phyloP scores from a whole-genome alignment of 2,329 filamentous ascomycete species.

The Aspergillus aculeatus region DNA sequence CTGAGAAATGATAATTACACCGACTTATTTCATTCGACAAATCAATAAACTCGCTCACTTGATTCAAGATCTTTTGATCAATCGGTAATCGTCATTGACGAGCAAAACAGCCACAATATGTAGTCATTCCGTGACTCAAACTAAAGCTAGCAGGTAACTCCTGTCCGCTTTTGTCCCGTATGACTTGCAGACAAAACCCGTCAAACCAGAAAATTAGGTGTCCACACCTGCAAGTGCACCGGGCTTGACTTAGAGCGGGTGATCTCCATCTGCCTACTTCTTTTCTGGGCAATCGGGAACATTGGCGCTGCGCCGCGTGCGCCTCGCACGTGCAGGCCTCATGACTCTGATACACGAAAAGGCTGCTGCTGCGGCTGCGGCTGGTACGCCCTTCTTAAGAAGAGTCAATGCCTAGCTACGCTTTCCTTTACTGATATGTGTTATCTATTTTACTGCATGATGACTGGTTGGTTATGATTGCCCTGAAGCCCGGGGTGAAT shows the following conservation, averaged over 20 bases:
- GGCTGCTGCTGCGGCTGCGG: conserved; percentile 10
- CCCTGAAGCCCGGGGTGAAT: neutral
- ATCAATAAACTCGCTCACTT: no score
- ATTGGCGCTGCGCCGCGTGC: conserved; percentile 17
- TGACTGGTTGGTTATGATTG: neutral
- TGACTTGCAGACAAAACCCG: neutral
- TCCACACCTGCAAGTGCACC: neutral
- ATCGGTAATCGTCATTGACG: neutral
- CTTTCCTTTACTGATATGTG: neutral
- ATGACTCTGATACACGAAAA: conserved; percentile 13
- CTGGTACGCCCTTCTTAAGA: neutral
- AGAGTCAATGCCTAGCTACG: neutral
- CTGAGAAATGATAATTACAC: neutral
- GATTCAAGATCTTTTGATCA: no score
- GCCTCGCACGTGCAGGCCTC: conserved; percentile 18
- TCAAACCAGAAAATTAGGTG: neutral
- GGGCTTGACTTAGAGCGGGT: conserved; percentile 13
- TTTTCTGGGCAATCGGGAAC: neutral
- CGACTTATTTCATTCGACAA: no score
- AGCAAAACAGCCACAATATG: neutral
- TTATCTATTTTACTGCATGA: neutral
- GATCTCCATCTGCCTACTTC: conserved; percentile 10
- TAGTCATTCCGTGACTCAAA: neutral
- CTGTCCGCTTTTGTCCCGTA: neutral
- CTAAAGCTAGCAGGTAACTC: neutral